Base-by-base conservation (phyloP, 2,329 filamentous ascomycete genomes). In the Aspergillus viridinutans region DNA sequence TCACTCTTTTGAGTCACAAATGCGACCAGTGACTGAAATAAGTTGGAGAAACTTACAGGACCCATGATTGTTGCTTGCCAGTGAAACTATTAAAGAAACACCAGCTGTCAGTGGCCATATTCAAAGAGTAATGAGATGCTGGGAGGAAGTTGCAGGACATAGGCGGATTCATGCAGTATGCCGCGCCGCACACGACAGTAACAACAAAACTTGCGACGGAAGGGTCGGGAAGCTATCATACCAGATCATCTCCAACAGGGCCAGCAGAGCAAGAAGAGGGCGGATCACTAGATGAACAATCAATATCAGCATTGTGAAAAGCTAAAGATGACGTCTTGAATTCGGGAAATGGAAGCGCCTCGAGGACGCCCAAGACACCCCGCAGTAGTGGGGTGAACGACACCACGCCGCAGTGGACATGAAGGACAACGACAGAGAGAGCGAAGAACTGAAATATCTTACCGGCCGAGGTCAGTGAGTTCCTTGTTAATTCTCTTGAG, bases 21-120 rank as follows among this genome's bases (percentile, higher is more conserved):
- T 43, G 25, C 50, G 38, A 58, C 43, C 17, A n/a, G 38, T 17
- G 32, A 53, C 20, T 28, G 35, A 55, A 71, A 20, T 12, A 32
- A n/a, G 26, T 21, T 43, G 10, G 20, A 5, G 9, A 60, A 58
- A 68, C 90, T 86, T 87, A 96, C 91, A 76, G 94, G 94, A 79
- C 94, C 94, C 94, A 99, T 99, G 77, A 99, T 99, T 53, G 94
- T 99, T 72, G 94, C 94, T 88, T 99, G 94, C 94, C 94, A 99
- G 87, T 97, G 94, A 76, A 99, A 99, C 93, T 99, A 70, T 56
- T 50, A n/a, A n/a, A 1, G 51, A 57, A 54, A 66, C 68, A 49
- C 38, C 25, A 70, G 72, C 64, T 72, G 72, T 70, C 56, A 67
- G 65, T 64, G 54, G 52, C 59, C 56, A 10, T 29, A 23, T 23